phyloP scores from a whole-genome alignment of 441 rosid species.

The Arabidopsis hybrid region DNA sequence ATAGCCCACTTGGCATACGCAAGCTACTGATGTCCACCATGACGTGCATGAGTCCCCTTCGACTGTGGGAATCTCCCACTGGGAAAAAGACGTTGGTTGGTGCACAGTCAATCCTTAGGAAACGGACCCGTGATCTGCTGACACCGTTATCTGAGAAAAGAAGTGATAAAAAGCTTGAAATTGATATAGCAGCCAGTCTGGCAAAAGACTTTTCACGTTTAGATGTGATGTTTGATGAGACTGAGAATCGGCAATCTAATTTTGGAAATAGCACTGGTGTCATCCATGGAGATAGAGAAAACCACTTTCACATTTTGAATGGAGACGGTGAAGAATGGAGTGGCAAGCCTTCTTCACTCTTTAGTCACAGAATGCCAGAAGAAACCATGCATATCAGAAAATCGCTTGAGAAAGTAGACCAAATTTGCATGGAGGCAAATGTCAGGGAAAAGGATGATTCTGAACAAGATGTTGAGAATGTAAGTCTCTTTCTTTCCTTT shows the following conservation, averaged over 20 bases:
- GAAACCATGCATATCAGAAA: conserved; percentile 14
- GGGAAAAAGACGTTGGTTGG: conserved; percentile 85
- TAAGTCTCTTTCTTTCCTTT: conserved; percentile 31
- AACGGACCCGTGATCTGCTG: conserved; percentile 84
- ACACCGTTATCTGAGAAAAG: conserved; percentile 95
- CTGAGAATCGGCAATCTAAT: conserved; percentile 45
- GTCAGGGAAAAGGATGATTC: conserved; percentile 34
- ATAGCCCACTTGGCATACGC: conserved; percentile 97
- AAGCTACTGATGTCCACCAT: conserved; percentile 93
- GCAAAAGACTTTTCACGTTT: conserved; percentile 83
- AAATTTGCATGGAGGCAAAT: conserved; percentile 33
- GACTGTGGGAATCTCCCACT: conserved; percentile 96
- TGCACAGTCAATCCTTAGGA: conserved; percentile 87
- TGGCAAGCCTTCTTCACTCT: conserved; percentile 33
- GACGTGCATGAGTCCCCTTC: conserved; percentile 89
- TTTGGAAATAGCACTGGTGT: conserved; percentile 45
- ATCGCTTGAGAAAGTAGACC: conserved; percentile 41
- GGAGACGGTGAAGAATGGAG: conserved; percentile 41
- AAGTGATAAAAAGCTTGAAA: conserved; percentile 83
- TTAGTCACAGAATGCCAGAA: conserved; percentile 21
- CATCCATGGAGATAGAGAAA: conserved; percentile 66
- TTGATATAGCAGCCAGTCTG: conserved; percentile 70
- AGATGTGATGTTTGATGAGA: conserved; percentile 81
- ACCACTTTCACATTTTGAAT: conserved; percentile 48
- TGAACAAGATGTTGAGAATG: conserved; percentile 17